Evolutionary conservation across 78 protist species (phyloP), one percentile per base, ranked within the genome.

Genomic region (Planoprotostelium fungivorum): DNA sequence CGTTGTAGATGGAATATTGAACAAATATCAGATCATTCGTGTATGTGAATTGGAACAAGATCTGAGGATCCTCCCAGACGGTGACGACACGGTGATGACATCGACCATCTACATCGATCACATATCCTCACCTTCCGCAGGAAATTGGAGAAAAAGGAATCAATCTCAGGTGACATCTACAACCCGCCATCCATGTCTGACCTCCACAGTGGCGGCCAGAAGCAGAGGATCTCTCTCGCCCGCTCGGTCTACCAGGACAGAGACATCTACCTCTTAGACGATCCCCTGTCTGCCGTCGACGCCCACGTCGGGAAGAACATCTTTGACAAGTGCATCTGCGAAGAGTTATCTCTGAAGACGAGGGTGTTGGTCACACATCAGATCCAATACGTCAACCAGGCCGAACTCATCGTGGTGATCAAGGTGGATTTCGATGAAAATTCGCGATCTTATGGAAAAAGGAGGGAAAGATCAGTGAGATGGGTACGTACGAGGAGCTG

Each of bases 131-230:
- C n/a, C n/a, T n/a, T n/a, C n/a, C n/a, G 84, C 95, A 98, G 10
- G 97, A 93, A 86, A 96, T 98, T 84, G 99, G 99, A 36, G 99
- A 98, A 88, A 73, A 96, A 28, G 94, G 96, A 96, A 92, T 93
- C 91, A 34, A 98, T 97, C 38, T 98, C 94, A 51, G 73, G 73
- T 51, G 73, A 51, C 73, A 51, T 25, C 9, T 63, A 91, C 5
- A 51, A 16, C 73, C 73, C 73, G 16, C n/a, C 5, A 51, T 51
- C 16, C 16, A 51, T 51, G 5, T 51, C 16, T 51, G 31, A 51
- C 98, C 98, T 34, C 99, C 98, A n/a, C 98, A 29, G 92, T 0
- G 99, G 99, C 83, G 99, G 99, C 37, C 99, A 98, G 93, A 97
- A 98, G 94, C 97, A 92, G 85, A 94, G 99, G 35, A 94, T 99